Evolutionary conservation across 805 yeast species (phyloP).

Genomic region (Cyberlindnera sargentensis): DNA sequence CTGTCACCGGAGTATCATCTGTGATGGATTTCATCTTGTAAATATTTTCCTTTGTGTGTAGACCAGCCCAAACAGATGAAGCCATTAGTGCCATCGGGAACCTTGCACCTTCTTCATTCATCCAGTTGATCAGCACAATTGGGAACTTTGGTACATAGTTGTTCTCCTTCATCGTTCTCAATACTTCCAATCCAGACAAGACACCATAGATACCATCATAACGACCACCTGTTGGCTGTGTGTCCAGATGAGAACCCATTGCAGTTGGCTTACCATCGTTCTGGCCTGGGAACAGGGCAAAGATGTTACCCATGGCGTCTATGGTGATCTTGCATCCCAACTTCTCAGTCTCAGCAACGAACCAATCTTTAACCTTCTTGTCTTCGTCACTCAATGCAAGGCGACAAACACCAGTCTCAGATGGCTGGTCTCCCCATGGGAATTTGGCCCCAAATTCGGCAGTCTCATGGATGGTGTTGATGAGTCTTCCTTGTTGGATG

Average conservation of each 20-base stretch:
- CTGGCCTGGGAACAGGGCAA: slow-evolving; percentile 57
- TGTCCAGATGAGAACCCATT: slow-evolving; percentile 69
- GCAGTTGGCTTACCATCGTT: slow-evolving; percentile 46
- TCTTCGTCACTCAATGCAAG: slow-evolving; percentile 58
- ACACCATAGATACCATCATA: slow-evolving; percentile 73
- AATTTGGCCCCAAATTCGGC: slow-evolving; percentile 58
- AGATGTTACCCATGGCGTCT: slow-evolving; percentile 64
- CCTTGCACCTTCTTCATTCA: slow-evolving; percentile 75
- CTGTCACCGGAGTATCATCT: slow-evolving; percentile 42
- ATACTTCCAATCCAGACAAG: slow-evolving; percentile 56
- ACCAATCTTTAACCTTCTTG: slow-evolving; percentile 61
- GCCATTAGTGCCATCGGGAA: slow-evolving; percentile 66
- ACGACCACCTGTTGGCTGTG: slow-evolving; percentile 75
- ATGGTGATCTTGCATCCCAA: slow-evolving; percentile 53
- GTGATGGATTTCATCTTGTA: slow-evolving; percentile 47
- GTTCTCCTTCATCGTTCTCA: slow-evolving; percentile 58
- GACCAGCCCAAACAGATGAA: slow-evolving; percentile 61
- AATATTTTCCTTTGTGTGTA: slow-evolving; percentile 38
- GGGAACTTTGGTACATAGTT: slow-evolving; percentile 56
- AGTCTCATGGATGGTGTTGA: slow-evolving; percentile 56
- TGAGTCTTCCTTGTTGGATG: slow-evolving; percentile 36
- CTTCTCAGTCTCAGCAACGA: slow-evolving; percentile 40
- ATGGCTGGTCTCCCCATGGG: slow-evolving; percentile 44
- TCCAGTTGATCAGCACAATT: slow-evolving; percentile 61
- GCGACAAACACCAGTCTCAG: slow-evolving; percentile 65